Evolutionary conservation across 805 yeast species (phyloP).

Genomic region (Pichia gijzeniarum): DNA sequence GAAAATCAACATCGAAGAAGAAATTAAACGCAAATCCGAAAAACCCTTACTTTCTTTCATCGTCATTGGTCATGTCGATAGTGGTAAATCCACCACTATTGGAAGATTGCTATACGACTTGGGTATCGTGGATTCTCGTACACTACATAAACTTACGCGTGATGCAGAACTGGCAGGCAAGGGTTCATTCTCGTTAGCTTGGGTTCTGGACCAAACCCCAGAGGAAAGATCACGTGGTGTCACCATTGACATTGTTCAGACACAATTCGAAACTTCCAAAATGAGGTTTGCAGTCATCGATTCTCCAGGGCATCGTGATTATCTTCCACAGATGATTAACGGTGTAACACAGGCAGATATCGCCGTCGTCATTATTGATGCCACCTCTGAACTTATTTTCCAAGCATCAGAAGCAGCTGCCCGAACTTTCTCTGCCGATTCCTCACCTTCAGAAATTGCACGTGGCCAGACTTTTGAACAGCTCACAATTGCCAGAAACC

Average conservation of each 20-base stretch:
- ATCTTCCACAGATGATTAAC: slow-evolving; percentile 80
- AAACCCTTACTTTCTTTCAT: slow-evolving; percentile 66
- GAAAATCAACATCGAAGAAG: slow-evolving; percentile 37
- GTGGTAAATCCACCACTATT: slow-evolving; percentile 77
- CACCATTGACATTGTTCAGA: slow-evolving; percentile 70
- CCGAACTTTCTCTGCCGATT: slow-evolving; percentile 25
- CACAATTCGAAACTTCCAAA: slow-evolving; percentile 50
- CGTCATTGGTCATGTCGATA: slow-evolving; percentile 82
- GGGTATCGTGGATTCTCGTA: slow-evolving; percentile 59
- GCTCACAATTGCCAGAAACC: slow-evolving; percentile 55
- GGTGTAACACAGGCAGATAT: slow-evolving; percentile 77
- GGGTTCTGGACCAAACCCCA: slow-evolving; percentile 77
- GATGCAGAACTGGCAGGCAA: slow-evolving; percentile 67
- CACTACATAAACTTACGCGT: slow-evolving; percentile 53
- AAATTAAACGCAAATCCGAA: slow-evolving; percentile 29
- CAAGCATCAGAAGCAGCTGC: slow-evolving; percentile 43
- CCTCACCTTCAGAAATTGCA: slow-evolving; percentile 19
- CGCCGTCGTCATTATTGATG: slow-evolving; percentile 66
- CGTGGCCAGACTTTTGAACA: slow-evolving; percentile 81
- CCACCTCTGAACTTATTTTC: slow-evolving; percentile 48
- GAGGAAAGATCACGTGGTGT: slow-evolving; percentile 76
- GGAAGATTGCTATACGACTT: slow-evolving; percentile 65
- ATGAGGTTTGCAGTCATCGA: slow-evolving; percentile 66
- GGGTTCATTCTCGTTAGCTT: slow-evolving; percentile 74
- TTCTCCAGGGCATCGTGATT: slow-evolving; percentile 82